phyloP scores from a whole-genome alignment of 768 basidiomycete genomes.

The Lactarius sanguifluus region DNA sequence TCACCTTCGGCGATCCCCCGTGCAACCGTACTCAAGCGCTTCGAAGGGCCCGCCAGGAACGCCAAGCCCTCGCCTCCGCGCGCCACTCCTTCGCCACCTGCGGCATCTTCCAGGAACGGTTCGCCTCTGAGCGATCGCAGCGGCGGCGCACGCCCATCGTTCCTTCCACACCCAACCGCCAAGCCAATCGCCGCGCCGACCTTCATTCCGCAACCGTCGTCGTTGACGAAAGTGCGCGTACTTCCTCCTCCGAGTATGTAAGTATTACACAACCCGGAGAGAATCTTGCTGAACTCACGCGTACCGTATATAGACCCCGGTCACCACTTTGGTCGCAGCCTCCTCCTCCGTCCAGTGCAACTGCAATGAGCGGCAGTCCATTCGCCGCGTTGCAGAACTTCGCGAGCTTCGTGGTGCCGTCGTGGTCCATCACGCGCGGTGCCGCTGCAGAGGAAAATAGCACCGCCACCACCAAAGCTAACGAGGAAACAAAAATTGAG shows the following conservation, averaged over 20 bases:
- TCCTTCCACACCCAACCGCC: constrained; percentile 58
- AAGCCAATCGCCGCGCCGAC: constrained; percentile 33
- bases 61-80: constrained; percentile 29
- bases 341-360: constrained; percentile 34
- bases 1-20: constrained; percentile 57
- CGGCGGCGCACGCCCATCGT: constrained; percentile 47
- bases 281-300: constrained; percentile 8
- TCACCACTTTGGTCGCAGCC: constrained; percentile 17
- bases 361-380: constrained; percentile 29
- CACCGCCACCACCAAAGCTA: neutral
- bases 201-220: constrained; percentile 36
- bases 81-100: constrained; percentile 40
- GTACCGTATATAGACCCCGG: neutral
- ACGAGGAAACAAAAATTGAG: constrained; percentile 31
- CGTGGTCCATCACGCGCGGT: constrained; percentile 36
- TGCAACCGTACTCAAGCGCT: constrained; percentile 39
- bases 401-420: constrained; percentile 52
- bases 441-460: neutral
- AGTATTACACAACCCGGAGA: constrained; percentile 32
- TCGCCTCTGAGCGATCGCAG: constrained; percentile 58
- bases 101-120: constrained; percentile 37
- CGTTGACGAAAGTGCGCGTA: constrained; percentile 44
- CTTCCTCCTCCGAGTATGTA: constrained; percentile 36
- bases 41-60: constrained; percentile 34
- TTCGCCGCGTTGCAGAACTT: constrained; percentile 54